Evolutionary conservation across 495 filamentous ascomycete genomes (phyloP).

Genomic region (Chaetomium fimeti): DNA sequence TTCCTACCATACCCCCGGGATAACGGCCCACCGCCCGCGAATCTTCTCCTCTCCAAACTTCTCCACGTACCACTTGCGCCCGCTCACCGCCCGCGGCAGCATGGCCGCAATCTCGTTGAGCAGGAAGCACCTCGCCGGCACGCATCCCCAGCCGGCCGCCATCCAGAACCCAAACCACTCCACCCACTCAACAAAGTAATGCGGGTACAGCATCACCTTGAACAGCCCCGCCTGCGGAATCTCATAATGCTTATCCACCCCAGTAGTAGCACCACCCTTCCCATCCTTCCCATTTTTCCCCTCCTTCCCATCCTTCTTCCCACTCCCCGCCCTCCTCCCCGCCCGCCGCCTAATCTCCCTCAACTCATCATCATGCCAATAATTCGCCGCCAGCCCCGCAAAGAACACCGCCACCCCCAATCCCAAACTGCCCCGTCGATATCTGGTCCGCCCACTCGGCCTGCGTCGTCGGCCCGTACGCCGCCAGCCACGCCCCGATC

Average conservation of each 20-base stretch:
- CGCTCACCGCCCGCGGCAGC: constrained; percentile 82
- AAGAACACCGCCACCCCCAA: constrained; percentile 51
- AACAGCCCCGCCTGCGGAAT: constrained; percentile 84
- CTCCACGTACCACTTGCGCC: constrained; percentile 81
- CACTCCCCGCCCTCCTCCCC: constrained; percentile 24
- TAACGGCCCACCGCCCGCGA: constrained; percentile 70
- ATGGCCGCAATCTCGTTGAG: constrained; percentile 86
- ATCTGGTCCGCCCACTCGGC: constrained; percentile 54
- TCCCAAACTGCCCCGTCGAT: constrained; percentile 39
- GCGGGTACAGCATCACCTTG: constrained; percentile 77
- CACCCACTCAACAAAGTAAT: constrained; percentile 93
- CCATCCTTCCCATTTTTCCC: constrained; percentile 31
- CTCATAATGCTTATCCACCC: constrained; percentile 80
- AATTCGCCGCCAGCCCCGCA: constrained; percentile 73
- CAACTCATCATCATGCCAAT: constrained; percentile 77
- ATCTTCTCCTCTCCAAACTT: constrained; percentile 81
- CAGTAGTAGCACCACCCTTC: no score
- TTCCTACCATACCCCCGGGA: constrained; percentile 69
- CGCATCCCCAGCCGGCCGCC: constrained; percentile 57
- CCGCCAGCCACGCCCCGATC: constrained; percentile 77
- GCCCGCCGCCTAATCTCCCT: constrained; percentile 69
- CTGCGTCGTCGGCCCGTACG: constrained; percentile 64
- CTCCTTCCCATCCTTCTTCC: constrained; percentile 40
- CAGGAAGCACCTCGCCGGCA: constrained; percentile 76
- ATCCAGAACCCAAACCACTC: constrained; percentile 92